Base-by-base conservation (phyloP, 73 alveolate genomes). In the Stentor roeselii region DNA sequence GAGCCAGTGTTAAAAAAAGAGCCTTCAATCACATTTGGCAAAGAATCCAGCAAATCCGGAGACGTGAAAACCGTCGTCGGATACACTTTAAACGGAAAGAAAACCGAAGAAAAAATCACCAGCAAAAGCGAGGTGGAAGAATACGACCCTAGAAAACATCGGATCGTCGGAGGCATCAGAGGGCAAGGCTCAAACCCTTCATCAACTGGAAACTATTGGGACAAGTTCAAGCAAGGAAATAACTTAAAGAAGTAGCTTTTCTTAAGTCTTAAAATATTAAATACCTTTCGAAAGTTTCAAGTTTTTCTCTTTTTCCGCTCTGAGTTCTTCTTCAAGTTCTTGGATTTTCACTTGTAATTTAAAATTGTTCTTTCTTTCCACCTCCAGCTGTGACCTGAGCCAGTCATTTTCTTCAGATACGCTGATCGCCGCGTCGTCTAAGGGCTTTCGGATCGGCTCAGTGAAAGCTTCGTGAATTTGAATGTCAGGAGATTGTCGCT, bases 111-210 rank as follows among this genome's bases (percentile, higher is more conserved):
- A 86, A 67, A 92, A 42, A 85, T 90, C 88, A 90, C 78, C 75
- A 85, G 87, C 78, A 92, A 91, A 27, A 90, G 76, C 36, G 59
- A 61, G 32, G 92, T 85, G 75, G 97, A 94, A 74, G 97, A 91
- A 74, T 95, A 88, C 76, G 95, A 96, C 77, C 99, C 99, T 3
- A 93, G 98, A 78, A 86, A 93, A 88, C 95, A 95, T 86, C 90
- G 97, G 87, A 86, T 94, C 37, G 82, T 78, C 80, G 93, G 92
- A 76, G 97, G 97, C 35, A 82, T 92, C 38, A 85, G 76, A 86
- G n/a, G 39, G 34, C 59, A 11, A 61, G 21, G 21, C 59, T 6
- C 14, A 14, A 35, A 30, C 14, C 58, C 82, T 14, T n/a, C n/a
- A n/a, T 15, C 38, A 14, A 67, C 38, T 15, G 82, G 82, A 67